Evolutionary conservation across 2,329 filamentous ascomycete genomes (phyloP).

Genomic region (Microsporum canis): DNA sequence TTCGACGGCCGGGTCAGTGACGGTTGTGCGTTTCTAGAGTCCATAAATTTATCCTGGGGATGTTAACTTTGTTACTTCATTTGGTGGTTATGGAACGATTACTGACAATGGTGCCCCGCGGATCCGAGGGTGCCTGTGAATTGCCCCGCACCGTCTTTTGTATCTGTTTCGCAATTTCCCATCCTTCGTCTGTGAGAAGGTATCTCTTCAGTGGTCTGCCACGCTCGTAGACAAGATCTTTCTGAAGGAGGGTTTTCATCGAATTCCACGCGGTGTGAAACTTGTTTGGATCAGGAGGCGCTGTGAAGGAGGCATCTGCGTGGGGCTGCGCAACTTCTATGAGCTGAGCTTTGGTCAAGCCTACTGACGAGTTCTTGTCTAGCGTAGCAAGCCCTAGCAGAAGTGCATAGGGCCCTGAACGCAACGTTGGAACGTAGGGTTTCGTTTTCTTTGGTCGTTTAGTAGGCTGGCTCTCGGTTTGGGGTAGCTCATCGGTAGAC

Average conservation of each 20-base stretch:
- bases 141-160: conserved; percentile 6
- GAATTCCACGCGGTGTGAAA: conserved; percentile 75
- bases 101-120: not conserved
- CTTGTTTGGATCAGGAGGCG: conserved; percentile 53
- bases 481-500: conserved; percentile 20
- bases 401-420: conserved; percentile 65
- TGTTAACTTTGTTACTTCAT: not conserved
- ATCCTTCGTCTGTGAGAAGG: conserved; percentile 62
- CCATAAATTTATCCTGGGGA: not conserved
- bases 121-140: not conserved
- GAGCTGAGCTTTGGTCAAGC: conserved; percentile 56
- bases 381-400: conserved; percentile 54
- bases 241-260: conserved; percentile 62
- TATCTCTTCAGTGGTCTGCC: conserved; percentile 59
- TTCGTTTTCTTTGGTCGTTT: conserved; percentile 51
- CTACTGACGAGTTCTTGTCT: conserved; percentile 43
- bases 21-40: not conserved
- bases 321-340: conserved; percentile 59
- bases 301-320: conserved; percentile 62
- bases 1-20: not conserved
- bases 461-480: conserved; percentile 26
- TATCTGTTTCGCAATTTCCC: conserved; percentile 59
- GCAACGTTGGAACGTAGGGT: conserved; percentile 58
- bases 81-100: too few species aligned
- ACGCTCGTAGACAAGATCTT: conserved; percentile 62